Conservation (phyloP, 164 flowering plant species). For the Aristolochia contorta region DNA sequence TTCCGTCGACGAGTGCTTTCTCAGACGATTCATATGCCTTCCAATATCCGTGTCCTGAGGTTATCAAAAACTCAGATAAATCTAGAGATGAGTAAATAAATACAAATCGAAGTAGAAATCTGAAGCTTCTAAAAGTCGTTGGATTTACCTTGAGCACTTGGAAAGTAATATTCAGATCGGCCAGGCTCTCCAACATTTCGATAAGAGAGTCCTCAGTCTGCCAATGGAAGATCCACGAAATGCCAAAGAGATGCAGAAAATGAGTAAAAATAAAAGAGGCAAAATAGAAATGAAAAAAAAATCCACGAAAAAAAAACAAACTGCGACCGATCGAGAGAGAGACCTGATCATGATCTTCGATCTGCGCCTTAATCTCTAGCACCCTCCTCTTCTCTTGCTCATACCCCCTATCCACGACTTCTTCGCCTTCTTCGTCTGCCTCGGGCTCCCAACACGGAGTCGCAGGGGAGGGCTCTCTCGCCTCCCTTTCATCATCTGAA, state of each 20-base stretch:
- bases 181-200: slow-evolving; percentile 64
- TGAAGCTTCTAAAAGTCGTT: neutral
- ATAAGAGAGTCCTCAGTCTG: slow-evolving; percentile 67
- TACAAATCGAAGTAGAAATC: neutral
- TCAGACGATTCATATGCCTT: slow-evolving; percentile 63
- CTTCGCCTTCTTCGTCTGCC: slow-evolving; percentile 13
- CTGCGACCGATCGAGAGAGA: neutral
- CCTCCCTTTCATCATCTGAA: neutral
- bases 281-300: neutral
- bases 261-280: neutral
- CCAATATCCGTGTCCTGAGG: slow-evolving; percentile 85
- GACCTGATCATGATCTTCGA: slow-evolving; percentile 86
- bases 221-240: neutral
- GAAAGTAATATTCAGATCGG: slow-evolving; percentile 89
- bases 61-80: neutral
- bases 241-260: neutral
- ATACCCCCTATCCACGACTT: slow-evolving; percentile 8
- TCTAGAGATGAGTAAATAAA: neutral
- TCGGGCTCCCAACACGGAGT: slow-evolving; percentile 19
- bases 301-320: neutral
- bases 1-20: slow-evolving; percentile 63
- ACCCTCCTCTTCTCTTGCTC: slow-evolving; percentile 59
- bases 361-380: slow-evolving; percentile 55
- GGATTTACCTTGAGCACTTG: slow-evolving; percentile 65
- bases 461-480: slow-evolving; percentile 19